Base-by-base conservation (phyloP, 2,329 filamentous ascomycete genomes). In the Coniosporium tulheliwenetii region DNA sequence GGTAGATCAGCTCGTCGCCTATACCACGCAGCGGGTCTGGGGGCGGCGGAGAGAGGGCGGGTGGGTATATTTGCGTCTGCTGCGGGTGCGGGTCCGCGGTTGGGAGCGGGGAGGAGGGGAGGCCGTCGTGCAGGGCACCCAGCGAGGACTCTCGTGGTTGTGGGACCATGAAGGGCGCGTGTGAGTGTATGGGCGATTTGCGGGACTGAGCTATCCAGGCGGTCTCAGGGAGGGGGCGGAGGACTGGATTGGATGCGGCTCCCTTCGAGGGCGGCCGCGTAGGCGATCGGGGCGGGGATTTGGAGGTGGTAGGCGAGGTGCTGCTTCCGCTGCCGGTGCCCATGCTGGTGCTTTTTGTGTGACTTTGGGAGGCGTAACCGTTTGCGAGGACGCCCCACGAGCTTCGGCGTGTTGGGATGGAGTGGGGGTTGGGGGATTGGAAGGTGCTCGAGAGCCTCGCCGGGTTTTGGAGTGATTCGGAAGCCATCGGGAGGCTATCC, bases 141-240 rank as follows among this genome's bases (percentile, higher is more conserved):
- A 26, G 19, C 19, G 19, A 26, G 19, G 19, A 26, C 4, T 26
- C 19, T 12, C n/a, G n/a, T 9, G 36, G n/a, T 38, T 38, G 36
- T 19, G n/a, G 33, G 31, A 43, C 51, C 46, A 9, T 43, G 8
- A 34, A 41, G 44, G 13, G 45, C 36, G 36, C 41, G 36, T 16
- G 41, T 14, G 33, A 43, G 44, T 42, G 42, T 40, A 36, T 36
- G 14, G 12, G 33, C 42, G 41, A 26, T 41, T 59, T 60, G 47
- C 58, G 59, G 51, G 55, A 57, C 49, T 58, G 54, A 36, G 52
- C 51, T 46, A 62, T 51, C 59, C 59, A 62, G 46, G 60, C 57
- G 43, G 50, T 51, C 44, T 62, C 59, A 35, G 56, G 57, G 29
- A 62, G 50, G 7, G 19, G 19, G 19, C 19, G 19, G 19, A 26